Evolutionary conservation across 1,284 basidiomycete genomes (phyloP).

Genomic region (Rhodotorula sp.): DNA sequence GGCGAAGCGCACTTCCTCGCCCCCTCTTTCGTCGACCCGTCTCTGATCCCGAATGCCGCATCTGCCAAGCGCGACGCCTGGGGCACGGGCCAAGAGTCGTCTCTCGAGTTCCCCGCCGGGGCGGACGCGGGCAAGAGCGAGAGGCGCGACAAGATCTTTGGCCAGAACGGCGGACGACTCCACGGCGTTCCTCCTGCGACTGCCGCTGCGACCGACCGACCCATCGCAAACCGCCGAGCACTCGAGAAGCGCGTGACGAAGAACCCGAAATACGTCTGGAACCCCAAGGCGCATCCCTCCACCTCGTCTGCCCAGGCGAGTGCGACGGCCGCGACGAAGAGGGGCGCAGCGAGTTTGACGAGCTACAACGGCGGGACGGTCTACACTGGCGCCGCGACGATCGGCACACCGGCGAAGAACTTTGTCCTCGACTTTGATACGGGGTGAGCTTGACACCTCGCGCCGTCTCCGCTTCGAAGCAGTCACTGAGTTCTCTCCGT

Average conservation of each 20-base stretch:
- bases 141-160: constrained; percentile 4
- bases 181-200: constrained; percentile 6
- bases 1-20: constrained; percentile 36
- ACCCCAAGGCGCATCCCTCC: constrained; percentile 10
- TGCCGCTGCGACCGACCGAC: neutral
- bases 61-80: constrained; percentile 1
- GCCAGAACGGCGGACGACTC: constrained; percentile 1
- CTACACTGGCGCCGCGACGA: constrained; percentile 39
- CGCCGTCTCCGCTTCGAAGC: too few species aligned
- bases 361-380: constrained; percentile 24
- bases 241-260: constrained; percentile 8
- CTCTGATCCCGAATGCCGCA: constrained; percentile 3
- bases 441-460: constrained; percentile 11
- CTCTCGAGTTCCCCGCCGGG: neutral
- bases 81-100: constrained; percentile 5
- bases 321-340: neutral
- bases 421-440: constrained; percentile 45
- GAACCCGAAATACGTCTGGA: constrained; percentile 25
- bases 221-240: constrained; percentile 18
- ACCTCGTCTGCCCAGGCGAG: neutral
- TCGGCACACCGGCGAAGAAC: constrained; percentile 35
- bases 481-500: neutral
- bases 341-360: constrained; percentile 11
- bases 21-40: constrained; percentile 16
- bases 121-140: constrained; percentile 9